Evolutionary conservation across 148 eudicot genomes (phyloP).

Genomic region (Silene latifolia): DNA sequence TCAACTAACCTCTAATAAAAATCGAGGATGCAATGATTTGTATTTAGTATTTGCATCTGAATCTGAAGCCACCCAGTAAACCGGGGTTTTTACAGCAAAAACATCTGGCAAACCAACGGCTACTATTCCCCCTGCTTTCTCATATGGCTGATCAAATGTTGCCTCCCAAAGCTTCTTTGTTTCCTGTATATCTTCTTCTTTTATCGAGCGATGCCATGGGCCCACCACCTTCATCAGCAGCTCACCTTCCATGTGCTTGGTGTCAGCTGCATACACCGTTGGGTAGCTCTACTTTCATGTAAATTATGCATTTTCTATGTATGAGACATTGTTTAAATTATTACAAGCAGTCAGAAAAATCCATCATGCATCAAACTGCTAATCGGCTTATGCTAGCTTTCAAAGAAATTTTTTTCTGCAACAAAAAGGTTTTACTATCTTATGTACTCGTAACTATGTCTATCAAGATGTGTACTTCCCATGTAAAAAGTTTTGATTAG

Average conservation of each 20-base stretch:
- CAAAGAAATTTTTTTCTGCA: no score
- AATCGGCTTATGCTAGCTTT: no score
- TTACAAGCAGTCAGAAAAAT: not conserved
- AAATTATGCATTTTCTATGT: constrained; percentile 24
- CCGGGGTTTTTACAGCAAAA: constrained; percentile 30
- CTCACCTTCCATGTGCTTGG: constrained; percentile 55
- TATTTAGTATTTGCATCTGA: constrained; percentile 72
- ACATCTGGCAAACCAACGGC: constrained; percentile 27
- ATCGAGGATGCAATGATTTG: constrained; percentile 73
- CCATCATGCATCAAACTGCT: not conserved
- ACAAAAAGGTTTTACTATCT: no score
- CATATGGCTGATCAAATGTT: constrained; percentile 73
- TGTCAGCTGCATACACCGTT: constrained; percentile 70
- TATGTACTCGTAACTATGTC: no score
- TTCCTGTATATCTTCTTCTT: constrained; percentile 48
- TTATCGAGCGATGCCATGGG: constrained; percentile 43
- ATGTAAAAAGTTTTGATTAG: no score
- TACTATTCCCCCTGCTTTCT: constrained; percentile 75
- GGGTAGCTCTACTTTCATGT: constrained; percentile 80
- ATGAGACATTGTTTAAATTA: constrained; percentile 17
- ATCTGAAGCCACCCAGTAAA: constrained; percentile 59
- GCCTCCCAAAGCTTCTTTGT: constrained; percentile 73
- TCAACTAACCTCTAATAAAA: constrained; percentile 76
- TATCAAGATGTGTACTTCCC: no score
- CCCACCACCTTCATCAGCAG: constrained; percentile 51